A percentile compares a stretch with the other conserved stretches of the same genome.
phyloP scores from a whole-genome alignment of 108 stramenopile species.

The Cyclotella kingstonii region DNA sequence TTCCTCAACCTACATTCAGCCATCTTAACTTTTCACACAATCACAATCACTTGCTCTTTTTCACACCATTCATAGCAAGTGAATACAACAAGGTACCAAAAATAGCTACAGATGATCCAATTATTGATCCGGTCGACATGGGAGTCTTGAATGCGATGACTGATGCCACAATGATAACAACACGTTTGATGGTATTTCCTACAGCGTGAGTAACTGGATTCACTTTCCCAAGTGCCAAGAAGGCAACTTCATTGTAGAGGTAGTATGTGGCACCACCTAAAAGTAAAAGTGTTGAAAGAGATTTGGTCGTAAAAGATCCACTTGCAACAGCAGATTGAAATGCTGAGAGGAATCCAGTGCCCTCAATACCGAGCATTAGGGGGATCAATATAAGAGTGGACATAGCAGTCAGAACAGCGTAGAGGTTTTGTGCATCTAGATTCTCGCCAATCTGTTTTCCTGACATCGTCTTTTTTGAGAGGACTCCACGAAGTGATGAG shows the following conservation, averaged over 20 bases:
- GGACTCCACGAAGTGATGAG: slow-evolving; percentile 93
- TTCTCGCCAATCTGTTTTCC: slow-evolving; percentile 96
- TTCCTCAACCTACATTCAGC: background rate
- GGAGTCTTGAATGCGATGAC: slow-evolving; percentile 96
- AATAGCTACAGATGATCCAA: slow-evolving; percentile 93
- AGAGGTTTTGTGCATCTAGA: slow-evolving; percentile 95
- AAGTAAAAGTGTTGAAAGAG: slow-evolving; percentile 48
- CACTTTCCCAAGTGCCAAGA: slow-evolving; percentile 94
- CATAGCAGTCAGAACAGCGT: slow-evolving; percentile 96
- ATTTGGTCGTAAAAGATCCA: slow-evolving; percentile 74
- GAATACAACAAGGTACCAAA: slow-evolving; percentile 92
- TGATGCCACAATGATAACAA: slow-evolving; percentile 96
- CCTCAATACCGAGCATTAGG: slow-evolving; percentile 88
- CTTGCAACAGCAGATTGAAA: slow-evolving; percentile 76
- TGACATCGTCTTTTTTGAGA: slow-evolving; percentile 93
- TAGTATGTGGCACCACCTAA: slow-evolving; percentile 89
- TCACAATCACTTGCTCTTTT: slow-evolving; percentile 37
- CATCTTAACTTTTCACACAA: background rate
- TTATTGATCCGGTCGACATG: slow-evolving; percentile 90
- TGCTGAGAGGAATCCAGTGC: slow-evolving; percentile 79
- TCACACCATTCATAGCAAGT: slow-evolving; percentile 90
- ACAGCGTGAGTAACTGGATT: slow-evolving; percentile 97
- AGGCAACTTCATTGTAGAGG: slow-evolving; percentile 99
- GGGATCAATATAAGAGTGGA: slow-evolving; percentile 89
- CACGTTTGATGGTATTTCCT: slow-evolving; percentile 99